A percentile compares a stretch with the other conserved stretches of the same genome.
Conservation (phyloP, 169 alveolate genomes). For the Plasmodium blacklocki region DNA sequence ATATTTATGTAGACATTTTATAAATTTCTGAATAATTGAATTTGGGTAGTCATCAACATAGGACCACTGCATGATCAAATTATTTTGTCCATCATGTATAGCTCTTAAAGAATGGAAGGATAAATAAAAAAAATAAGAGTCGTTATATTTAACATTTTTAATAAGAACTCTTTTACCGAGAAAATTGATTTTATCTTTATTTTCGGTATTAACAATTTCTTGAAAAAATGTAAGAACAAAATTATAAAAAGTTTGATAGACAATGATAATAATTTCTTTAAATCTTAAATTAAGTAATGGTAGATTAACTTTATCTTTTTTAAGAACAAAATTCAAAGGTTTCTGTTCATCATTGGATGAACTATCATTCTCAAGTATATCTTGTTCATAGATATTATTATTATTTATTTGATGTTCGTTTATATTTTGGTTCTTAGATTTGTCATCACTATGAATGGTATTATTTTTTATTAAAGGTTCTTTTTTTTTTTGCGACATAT, state of each 20-base stretch:
- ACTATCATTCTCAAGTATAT: not conserved
- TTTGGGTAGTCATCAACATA: constrained; percentile 47
- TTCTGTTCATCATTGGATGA: not conserved
- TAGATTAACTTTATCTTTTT: constrained; percentile 38
- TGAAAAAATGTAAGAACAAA: constrained; percentile 75
- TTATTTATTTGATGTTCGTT: not conserved
- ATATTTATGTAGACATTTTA: constrained; percentile 18
- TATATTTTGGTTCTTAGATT: not conserved
- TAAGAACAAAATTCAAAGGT: not conserved
- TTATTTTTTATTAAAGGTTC: not conserved
- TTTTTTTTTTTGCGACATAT: not conserved
- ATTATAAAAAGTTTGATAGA: constrained; percentile 53
- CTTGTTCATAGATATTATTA: not conserved
- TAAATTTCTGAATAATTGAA: constrained; percentile 50
- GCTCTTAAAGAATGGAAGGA: constrained; percentile 71
- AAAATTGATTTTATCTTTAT: constrained; percentile 25
- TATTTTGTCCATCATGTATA: constrained; percentile 67
- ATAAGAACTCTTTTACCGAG: constrained; percentile 58
- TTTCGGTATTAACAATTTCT: constrained; percentile 59
- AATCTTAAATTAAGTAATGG: constrained; percentile 64
- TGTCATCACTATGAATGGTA: not conserved
- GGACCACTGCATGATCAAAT: constrained; percentile 66
- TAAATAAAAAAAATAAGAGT: constrained; percentile 31
- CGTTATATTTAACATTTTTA: constrained; percentile 44
- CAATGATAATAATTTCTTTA: constrained; percentile 41